Evolutionary conservation across 257 asterid genomes (phyloP).

Genomic region (Cordia subcordata): DNA sequence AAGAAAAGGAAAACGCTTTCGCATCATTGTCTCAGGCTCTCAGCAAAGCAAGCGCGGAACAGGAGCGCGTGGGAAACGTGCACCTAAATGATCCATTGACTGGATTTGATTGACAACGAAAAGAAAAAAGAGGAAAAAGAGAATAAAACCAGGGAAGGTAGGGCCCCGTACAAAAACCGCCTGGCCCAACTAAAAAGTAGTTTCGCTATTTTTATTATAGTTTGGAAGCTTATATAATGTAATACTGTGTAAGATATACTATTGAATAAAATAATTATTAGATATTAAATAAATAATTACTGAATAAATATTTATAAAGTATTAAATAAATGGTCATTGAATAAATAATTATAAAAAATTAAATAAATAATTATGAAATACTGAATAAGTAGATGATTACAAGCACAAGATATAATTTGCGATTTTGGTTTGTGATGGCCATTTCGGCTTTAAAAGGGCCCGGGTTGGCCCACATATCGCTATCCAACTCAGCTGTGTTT

Average conservation of each 20-base stretch:
- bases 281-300: no score
- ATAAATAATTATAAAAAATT: no score
- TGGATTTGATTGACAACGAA: constrained; percentile 10
- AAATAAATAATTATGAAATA: no score
- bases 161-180: neutral
- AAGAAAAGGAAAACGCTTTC: no score
- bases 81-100: constrained; percentile 2
- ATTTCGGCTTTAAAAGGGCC: constrained; percentile 6
- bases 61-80: constrained; percentile 12
- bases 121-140: neutral
- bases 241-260: no score
- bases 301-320: no score
- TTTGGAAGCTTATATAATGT: no score
- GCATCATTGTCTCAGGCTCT: neutral
- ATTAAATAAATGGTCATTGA: no score
- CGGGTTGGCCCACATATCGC: constrained; percentile 23
- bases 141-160: neutral
- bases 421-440: neutral
- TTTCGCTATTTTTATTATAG: no score
- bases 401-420: neutral
- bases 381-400: no score
- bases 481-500: constrained; percentile 23
- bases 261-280: no score
- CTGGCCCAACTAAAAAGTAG: neutral
- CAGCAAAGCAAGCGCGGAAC: neutral